Base-by-base conservation (phyloP, 108 stramenopile species). In the Skeletonema costatum region DNA sequence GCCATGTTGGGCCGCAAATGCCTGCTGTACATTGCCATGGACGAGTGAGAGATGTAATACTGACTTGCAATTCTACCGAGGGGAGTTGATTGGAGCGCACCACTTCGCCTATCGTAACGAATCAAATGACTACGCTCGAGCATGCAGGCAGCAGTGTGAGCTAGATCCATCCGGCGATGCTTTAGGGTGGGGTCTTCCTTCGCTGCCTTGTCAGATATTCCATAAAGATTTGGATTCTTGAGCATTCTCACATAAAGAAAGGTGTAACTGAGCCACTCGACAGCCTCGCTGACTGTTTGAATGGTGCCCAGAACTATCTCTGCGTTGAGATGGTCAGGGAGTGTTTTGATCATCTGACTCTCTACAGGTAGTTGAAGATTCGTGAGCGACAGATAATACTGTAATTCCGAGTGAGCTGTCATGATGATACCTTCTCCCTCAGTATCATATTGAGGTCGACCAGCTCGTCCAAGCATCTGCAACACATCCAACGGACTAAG, bases 281-380 rank as follows among this genome's bases (percentile, higher is more conserved):
- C 98, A 32, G 98, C 99, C 68, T 99, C 98, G 2, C 80, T 74
- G 9, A 99, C 71, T 29, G 84, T 94, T 74, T 92, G 94, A 50
- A 99, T 88, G 30, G 95, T 89, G 19, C 99, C 99, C 32, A 97
- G 84, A 19, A 96, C 98, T 66, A 99, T 71, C 84, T 99, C 99
- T 29, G 99, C 99, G 77, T 99, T 99, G 36, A 99, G 74, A 77
- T 97, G 92, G 80, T 99, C 97, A 5, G 99, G 90, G 19, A 99
- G 94, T 35, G 87, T 82, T 64, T 92, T 93, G 73, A 99, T 96
- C 70, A 97, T 77, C 86, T 99, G 99, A 70, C 94, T 96, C 75
- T 99, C 99, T 30, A 99, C 93, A n/a, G 99, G 99, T 30, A 99
- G 89, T 87, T 99, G 99, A 68, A 99, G 87, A 82, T 99, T 99